Evolutionary conservation across 2,329 filamentous ascomycete species (phyloP).

Genomic region (Falciphora oryzae): DNA sequence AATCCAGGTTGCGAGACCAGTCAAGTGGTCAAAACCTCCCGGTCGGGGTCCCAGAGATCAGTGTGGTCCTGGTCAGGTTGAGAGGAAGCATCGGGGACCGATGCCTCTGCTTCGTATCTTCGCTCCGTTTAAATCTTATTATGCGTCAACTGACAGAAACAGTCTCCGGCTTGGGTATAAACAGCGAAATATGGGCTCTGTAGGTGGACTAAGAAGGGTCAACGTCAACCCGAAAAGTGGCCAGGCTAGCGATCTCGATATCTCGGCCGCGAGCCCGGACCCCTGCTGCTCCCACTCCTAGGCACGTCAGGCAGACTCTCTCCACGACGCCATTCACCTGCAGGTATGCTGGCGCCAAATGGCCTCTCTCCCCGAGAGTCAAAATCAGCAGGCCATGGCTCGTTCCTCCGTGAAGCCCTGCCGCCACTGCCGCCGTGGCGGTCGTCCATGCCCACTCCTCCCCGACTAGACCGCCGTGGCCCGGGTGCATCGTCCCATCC

Average conservation of each 20-base stretch:
- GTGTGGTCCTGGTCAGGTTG: too few species aligned
- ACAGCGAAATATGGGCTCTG: not conserved
- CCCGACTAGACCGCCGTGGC: slow-evolving; percentile 17
- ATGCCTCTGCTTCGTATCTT: too few species aligned
- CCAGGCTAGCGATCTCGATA: slow-evolving; percentile 4
- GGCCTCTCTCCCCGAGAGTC: not conserved
- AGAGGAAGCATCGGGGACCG: too few species aligned
- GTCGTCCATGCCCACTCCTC: slow-evolving; percentile 18
- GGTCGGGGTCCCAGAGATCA: too few species aligned
- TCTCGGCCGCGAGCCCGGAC: slow-evolving; percentile 22
- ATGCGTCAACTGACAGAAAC: too few species aligned
- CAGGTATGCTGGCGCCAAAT: slow-evolving; percentile 28
- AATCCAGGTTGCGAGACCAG: too few species aligned
- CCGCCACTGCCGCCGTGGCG: not conserved
- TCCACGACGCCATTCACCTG: slow-evolving; percentile 62
- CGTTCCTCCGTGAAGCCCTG: not conserved
- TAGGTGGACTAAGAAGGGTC: not conserved
- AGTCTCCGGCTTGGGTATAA: too few species aligned
- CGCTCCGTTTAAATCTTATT: too few species aligned
- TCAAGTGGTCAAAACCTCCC: too few species aligned
- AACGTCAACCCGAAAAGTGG: not conserved
- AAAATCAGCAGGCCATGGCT: not conserved
- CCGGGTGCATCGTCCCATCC: not conserved
- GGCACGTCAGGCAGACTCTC: slow-evolving; percentile 53
- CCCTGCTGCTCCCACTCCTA: slow-evolving; percentile 37